Conservation (phyloP, 164 flowering plant species). For the Brasenia schreberi region DNA sequence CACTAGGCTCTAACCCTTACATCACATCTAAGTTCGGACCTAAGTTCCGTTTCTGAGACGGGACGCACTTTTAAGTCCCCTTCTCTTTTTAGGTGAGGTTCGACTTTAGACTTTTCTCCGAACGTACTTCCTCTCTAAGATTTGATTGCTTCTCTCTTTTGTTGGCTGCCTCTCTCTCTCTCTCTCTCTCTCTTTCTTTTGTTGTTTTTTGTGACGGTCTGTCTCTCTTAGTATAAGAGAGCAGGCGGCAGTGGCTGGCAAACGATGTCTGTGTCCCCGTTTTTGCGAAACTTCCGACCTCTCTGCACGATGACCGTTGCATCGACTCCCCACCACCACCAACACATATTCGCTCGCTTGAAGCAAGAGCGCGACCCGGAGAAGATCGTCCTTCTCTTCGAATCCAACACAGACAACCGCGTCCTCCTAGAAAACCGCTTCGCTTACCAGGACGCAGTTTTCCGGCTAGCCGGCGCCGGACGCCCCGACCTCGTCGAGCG, state of each 20-base stretch:
- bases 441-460: constrained; percentile 62
- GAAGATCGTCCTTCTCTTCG: constrained; percentile 45
- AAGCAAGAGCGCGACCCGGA: constrained; percentile 68
- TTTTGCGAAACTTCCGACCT: not conserved
- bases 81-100: too few species aligned
- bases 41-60: too few species aligned
- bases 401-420: constrained; percentile 44
- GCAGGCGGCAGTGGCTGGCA: not conserved
- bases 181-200: not conserved
- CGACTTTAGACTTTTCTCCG: too few species aligned
- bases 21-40: too few species aligned
- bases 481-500: constrained; percentile 54
- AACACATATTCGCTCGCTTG: constrained; percentile 13
- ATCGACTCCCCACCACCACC: not conserved
- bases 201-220: too few species aligned
- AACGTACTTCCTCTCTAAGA: too few species aligned
- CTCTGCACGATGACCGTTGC: not conserved
- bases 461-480: constrained; percentile 58
- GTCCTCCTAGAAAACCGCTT: constrained; percentile 56
- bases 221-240: too few species aligned
- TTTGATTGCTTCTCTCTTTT: not conserved
- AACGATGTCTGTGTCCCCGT: not conserved
- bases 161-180: too few species aligned
- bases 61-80: too few species aligned
- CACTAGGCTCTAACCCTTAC: too few species aligned